phyloP scores from a whole-genome alignment of 2,329 filamentous ascomycete genomes.

The Talaromyces sp. region DNA sequence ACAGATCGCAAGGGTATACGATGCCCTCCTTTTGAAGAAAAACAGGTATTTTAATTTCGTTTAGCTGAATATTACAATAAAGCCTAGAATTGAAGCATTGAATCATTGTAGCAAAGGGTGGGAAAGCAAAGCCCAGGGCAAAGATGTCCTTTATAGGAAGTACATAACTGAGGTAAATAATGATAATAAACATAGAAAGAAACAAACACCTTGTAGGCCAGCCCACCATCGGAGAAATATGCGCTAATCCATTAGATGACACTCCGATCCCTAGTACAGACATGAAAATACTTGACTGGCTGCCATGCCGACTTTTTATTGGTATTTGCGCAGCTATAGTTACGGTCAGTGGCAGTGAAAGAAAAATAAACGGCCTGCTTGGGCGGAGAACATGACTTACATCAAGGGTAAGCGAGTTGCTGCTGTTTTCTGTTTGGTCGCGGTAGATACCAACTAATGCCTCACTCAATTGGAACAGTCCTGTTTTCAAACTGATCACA shows the following conservation, averaged over 20 bases:
- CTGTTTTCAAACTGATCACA: slow-evolving; percentile 93
- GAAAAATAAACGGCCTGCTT: neutral
- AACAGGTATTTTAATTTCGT: neutral
- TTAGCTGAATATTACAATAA: neutral
- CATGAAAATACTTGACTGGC: neutral
- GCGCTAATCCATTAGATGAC: neutral
- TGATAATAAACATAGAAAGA: neutral
- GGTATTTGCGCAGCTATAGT: slow-evolving; percentile 32
- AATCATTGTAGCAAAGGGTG: neutral
- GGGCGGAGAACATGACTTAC: slow-evolving; percentile 55
- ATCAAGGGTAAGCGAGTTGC: slow-evolving; percentile 86
- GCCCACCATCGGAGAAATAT: neutral
- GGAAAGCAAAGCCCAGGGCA: neutral
- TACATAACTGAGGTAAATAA: neutral
- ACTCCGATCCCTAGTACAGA: neutral
- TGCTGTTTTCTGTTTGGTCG: slow-evolving; percentile 90
- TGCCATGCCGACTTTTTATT: slow-evolving; percentile 7
- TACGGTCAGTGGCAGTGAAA: neutral
- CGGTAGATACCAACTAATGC: slow-evolving; percentile 92
- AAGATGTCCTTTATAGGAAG: neutral
- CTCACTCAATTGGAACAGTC: slow-evolving; percentile 93
- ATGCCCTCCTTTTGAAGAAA: neutral
- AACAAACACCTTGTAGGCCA: neutral
- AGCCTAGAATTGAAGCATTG: neutral
- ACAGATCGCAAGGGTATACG: neutral